These are phyloP conservation scores for Plantago elongata DNA, from an alignment of 257 asterid genomes.

Conservation along the genomic window DNA sequence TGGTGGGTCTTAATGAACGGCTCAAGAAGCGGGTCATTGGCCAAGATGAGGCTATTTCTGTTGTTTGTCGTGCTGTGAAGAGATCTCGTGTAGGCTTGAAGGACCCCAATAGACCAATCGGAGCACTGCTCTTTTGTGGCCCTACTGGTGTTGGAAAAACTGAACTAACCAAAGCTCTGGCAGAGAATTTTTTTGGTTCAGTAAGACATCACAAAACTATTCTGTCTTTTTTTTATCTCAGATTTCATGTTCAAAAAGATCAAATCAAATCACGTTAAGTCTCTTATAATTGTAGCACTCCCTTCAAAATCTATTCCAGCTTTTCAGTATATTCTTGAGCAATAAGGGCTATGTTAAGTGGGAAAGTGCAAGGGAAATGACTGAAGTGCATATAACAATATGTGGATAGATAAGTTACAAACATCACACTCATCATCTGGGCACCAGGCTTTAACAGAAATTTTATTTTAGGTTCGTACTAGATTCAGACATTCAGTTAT, in stretches of 20 bases:
- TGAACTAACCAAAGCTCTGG: slow-evolving; percentile 90
- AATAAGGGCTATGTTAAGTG: not conserved
- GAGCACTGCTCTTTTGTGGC: slow-evolving; percentile 98
- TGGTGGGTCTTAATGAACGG: slow-evolving; percentile 74
- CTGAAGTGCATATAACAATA: not conserved
- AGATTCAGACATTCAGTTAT: not conserved
- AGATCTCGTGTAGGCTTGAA: slow-evolving; percentile 94
- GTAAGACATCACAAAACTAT: slow-evolving; percentile 44
- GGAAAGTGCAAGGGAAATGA: not conserved
- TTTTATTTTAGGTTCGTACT: not conserved
- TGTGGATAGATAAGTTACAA: not conserved
- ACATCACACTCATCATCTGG: too few relatives aligned
- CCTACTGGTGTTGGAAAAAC: slow-evolving; percentile 99
- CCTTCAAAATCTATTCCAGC: too few relatives aligned
- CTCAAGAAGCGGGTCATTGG: slow-evolving; percentile 93
- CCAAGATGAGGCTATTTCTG: slow-evolving; percentile 92
- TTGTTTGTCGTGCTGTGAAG: slow-evolving; percentile 91
- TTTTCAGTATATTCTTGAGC: not conserved
- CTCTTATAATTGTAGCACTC: not conserved
- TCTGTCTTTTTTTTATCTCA: not conserved
- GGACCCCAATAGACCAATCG: slow-evolving; percentile 93
- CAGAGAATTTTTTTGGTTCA: slow-evolving; percentile 87
- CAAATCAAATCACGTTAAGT: slow-evolving; percentile 15
- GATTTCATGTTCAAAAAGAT: slow-evolving; percentile 16
- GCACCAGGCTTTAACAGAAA: not conserved